Evolutionary conservation across 2,329 filamentous ascomycete genomes (phyloP).

Genomic region (Acrocalymma vagum): DNA sequence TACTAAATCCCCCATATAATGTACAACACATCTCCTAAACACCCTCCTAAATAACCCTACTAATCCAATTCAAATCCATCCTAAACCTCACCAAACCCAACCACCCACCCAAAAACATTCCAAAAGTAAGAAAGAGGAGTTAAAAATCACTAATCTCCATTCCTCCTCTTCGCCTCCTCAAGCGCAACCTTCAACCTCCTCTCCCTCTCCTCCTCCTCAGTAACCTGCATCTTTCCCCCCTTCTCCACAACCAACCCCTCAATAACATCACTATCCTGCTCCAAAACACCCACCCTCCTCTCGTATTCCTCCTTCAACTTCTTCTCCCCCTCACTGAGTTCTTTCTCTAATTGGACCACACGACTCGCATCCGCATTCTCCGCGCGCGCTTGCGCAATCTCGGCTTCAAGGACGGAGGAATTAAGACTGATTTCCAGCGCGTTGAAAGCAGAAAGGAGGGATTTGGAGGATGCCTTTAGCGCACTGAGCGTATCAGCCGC

Average conservation of each 20-base stretch:
- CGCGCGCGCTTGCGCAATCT: conserved; percentile 61
- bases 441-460: conserved; percentile 53
- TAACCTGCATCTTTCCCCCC: conserved; percentile 20
- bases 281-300: conserved; percentile 51
- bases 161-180: conserved; percentile 63
- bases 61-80: too few species aligned
- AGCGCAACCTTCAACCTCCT: conserved; percentile 59
- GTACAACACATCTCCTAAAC: too few species aligned
- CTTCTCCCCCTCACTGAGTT: conserved; percentile 42
- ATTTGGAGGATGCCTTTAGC: conserved; percentile 51
- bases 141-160: too few species aligned
- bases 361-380: conserved; percentile 52
- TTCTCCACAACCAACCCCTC: conserved; percentile 34
- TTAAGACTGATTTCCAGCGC: conserved; percentile 60
- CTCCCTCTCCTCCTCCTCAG: conserved; percentile 53
- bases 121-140: too few species aligned
- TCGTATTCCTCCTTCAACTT: conserved; percentile 43
- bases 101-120: too few species aligned
- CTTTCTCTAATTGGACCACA: conserved; percentile 46
- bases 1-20: too few species aligned
- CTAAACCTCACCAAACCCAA: too few species aligned
- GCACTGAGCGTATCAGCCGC: conserved; percentile 37
- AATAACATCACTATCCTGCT: conserved; percentile 39
- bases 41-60: too few species aligned
- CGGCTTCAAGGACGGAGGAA: conserved; percentile 61